Conservation (phyloP, 139 green algal genomes). For the Tetratostichococcus sp. region DNA sequence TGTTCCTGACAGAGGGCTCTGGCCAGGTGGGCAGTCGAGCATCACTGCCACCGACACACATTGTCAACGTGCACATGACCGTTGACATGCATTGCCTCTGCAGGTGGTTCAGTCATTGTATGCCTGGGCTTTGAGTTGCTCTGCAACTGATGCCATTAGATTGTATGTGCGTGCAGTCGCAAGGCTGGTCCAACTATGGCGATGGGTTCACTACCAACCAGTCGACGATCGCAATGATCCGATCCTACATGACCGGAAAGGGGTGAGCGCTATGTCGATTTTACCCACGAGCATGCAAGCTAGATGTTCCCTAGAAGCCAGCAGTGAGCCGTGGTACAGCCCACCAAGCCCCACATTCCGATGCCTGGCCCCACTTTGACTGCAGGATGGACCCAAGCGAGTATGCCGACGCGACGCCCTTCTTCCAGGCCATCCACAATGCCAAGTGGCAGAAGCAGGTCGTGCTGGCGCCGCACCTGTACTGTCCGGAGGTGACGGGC, state of each 20-base stretch:
- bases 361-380: too few relatives aligned
- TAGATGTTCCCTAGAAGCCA: too few relatives aligned
- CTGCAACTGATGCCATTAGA: background rate
- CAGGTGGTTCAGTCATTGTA: too few relatives aligned
- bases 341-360: too few relatives aligned
- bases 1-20: background rate
- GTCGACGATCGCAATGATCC: background rate
- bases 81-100: too few relatives aligned
- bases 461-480: background rate
- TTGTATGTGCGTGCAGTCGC: background rate
- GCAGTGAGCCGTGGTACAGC: too few relatives aligned
- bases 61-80: too few relatives aligned
- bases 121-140: too few relatives aligned
- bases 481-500: background rate
- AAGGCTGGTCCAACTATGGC: background rate
- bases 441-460: background rate
- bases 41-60: too few relatives aligned
- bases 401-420: background rate
- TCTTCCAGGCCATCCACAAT: background rate
- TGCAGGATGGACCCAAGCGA: background rate
- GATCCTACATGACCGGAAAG: too few relatives aligned
- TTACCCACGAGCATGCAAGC: too few relatives aligned
- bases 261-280: background rate
- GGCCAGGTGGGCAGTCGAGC: background rate
- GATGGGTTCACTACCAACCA: background rate